Evolutionary conservation across 2,329 filamentous ascomycete genomes (phyloP), one percentile per base, ranked within the genome.

Genomic region (Beauveria asiatica): DNA sequence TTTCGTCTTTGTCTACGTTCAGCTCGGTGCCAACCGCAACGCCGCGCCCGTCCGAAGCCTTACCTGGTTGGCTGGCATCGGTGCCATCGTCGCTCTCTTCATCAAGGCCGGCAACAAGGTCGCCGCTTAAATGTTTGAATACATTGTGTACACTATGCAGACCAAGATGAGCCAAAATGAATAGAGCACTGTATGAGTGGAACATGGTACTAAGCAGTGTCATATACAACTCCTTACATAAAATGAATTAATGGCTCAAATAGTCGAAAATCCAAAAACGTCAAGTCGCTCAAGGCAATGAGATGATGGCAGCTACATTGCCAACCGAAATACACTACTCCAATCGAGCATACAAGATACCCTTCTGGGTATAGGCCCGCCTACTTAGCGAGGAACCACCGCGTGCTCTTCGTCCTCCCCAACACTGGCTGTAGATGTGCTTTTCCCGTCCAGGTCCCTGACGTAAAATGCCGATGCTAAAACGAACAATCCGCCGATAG

Each of bases 401-500:
- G 72, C 79, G 25, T 77, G 73, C 64, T 81, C 79, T 1, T 72
- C 73, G 17, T 74, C 73, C 8, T 70, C 69, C 46, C 46, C 50
- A 19, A 77, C 65, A n/a, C 68, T 70, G 57, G 77, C 76, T 2
- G 68, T 69, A 2, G 75, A 70, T 9, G 70, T 62, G 3, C 74
- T 67, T 49, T 87, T 84, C 67, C 92, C 89, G 44, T 81, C 78
- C 41, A 94, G 84, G 61, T 80, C 79, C 55, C 80, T 77, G 11
- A 90, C 87, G 69, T 93, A 82, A 66, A 82, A 90, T 5, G 89
- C 90, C 6, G 93, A 89, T 3, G 88, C 76, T 52, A 97, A 72
- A 1, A 92, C 90, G 63, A 88, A 89, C 48, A 89, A 73, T 2
- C 92, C 93, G 1, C 92, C 92, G 59, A 95, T 86, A 21, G 92